A percentile compares a stretch with the other conserved stretches of the same genome.
Evolutionary conservation across 176 grass and related monocot genomes (phyloP).

Genomic region (Puya raimondii): DNA sequence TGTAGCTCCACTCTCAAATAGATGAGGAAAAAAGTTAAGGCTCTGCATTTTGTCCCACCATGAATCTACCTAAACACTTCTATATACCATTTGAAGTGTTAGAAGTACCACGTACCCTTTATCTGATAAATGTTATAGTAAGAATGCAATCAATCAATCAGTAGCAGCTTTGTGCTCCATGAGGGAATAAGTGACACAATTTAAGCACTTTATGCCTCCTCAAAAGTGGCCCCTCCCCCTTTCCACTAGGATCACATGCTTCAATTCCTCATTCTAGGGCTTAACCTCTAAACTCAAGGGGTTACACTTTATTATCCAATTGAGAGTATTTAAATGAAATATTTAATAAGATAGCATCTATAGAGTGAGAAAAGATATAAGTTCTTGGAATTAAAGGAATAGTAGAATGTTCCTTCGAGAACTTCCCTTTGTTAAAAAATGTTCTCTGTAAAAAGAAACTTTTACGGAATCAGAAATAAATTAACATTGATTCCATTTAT

Average conservation of each 20-base stretch:
- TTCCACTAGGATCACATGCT: not conserved
- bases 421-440: not conserved
- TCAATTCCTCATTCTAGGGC: not conserved
- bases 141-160: not conserved
- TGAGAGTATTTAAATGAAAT: not conserved
- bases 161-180: not conserved
- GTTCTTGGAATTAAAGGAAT: not conserved
- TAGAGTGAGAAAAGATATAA: not conserved
- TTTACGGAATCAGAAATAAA: not conserved
- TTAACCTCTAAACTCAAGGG: not conserved
- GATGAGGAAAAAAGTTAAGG: not conserved
- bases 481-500: conserved; percentile 2
- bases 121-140: not conserved
- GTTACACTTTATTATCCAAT: not conserved
- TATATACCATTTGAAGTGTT: not conserved
- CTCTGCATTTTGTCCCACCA: not conserved
- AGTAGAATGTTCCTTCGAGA: not conserved
- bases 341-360: not conserved
- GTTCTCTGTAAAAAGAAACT: no score
- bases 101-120: not conserved
- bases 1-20: not conserved
- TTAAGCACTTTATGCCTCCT: not conserved
- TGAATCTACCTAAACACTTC: not conserved
- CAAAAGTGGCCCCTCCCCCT: not conserved
- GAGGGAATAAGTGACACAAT: conserved; percentile 1